Evolutionary conservation across 768 basidiomycete genomes (phyloP), one percentile per base, ranked within the genome.

Genomic region (Lenzites betulinus): DNA sequence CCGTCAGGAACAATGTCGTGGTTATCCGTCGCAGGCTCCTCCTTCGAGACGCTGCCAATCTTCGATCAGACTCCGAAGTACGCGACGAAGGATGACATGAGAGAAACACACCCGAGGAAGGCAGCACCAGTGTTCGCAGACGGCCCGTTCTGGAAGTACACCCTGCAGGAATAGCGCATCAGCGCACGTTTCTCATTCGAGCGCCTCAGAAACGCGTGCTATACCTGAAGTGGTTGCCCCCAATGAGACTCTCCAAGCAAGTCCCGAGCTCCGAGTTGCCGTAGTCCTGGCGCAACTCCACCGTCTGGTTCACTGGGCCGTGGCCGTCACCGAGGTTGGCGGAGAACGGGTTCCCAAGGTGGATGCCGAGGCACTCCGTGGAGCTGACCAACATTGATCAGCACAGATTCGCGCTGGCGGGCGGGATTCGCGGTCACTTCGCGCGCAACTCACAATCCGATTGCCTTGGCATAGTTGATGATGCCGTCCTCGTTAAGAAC

Each of bases 81-180:
- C 28, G 23, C 42, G 28, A 12, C 13, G n/a, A 46, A 38, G 41
- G 22, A 42, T 35, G 26, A 9, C 12, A 2, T 1, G 1, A 15
- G 11, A 16, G 15, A 18, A 1, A 72, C 83, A 65, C 69, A 85
- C 83, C 83, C 84, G 20, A 86, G 75, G 71, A 89, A 90, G 28
- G 88, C 70, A 3, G 81, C 79, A 0, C 76, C 75, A 33, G 70
- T 82, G 51, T 79, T 39, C 1, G 86, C 87, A 16, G 28, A 22
- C 3, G 81, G 69, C 1, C 87, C 87, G 62, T 88, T 84, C 70
- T 89, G 87, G 42, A 78, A 78, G 70, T 70, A 88, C 6, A 84
- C 75, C 15, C 85, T 84, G 59, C 16, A 16, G 69, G 91, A 89
- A 59, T 91, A 84, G 4, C 90, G 88, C 83, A 15, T 44, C 49